Evolutionary conservation across 148 eudicot species (phyloP).

Genomic region (Vaccinium macrocarpon): DNA sequence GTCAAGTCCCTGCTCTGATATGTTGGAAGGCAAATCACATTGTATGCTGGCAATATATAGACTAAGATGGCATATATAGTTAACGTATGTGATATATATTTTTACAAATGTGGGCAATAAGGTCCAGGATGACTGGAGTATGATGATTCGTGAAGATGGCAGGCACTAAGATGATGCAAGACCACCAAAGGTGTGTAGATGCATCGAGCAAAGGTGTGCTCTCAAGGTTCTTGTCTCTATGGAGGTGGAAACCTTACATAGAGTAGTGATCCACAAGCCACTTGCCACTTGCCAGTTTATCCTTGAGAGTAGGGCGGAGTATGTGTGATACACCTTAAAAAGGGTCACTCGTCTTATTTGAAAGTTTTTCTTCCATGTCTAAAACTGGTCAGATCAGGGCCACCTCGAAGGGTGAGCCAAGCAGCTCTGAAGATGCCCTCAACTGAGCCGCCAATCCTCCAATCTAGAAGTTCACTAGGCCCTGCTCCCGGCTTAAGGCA

Average conservation of each 20-base stretch:
- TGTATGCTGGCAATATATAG: not conserved
- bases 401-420: not conserved
- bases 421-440: not conserved
- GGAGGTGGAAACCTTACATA: not conserved
- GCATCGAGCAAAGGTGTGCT: not conserved
- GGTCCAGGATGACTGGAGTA: not conserved
- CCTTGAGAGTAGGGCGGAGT: not conserved
- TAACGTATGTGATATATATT: not conserved
- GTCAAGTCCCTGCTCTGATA: conserved; percentile 1
- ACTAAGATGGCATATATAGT: not conserved
- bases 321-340: not conserved
- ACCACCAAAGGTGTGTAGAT: not conserved
- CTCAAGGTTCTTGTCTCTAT: not conserved
- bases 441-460: not conserved
- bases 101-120: not conserved
- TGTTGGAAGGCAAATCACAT: not conserved
- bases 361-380: not conserved
- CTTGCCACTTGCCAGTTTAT: not conserved
- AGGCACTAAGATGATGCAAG: not conserved
- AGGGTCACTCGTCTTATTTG: not conserved
- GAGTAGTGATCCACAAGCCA: not conserved
- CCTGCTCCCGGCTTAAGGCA: not conserved
- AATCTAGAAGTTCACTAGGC: not conserved
- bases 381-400: not conserved
- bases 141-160: not conserved